Percentiles rank a stretch among this genome's conserved stretches.
Conservation (phyloP, 1,284 basidiomycete genomes). For the Boletus semigastroideus region DNA sequence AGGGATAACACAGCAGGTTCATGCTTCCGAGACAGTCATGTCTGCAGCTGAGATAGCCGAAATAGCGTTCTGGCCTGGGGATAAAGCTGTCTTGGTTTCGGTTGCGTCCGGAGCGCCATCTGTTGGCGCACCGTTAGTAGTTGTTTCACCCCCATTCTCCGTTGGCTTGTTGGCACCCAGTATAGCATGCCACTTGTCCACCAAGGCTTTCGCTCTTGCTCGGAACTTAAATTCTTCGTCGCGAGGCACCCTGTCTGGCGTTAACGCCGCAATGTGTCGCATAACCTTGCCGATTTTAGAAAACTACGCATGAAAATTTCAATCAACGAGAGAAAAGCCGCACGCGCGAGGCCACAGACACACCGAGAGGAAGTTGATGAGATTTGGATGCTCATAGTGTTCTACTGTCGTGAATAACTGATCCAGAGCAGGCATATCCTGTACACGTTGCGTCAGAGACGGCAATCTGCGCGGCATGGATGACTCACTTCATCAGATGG, state of each 20-base stretch:
- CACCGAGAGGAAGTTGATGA: constrained; percentile 81
- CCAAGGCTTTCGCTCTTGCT: constrained; percentile 70
- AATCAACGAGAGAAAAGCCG: constrained; percentile 18
- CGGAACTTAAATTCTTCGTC: constrained; percentile 89
- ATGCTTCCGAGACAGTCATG: constrained; percentile 49
- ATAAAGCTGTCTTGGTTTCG: constrained; percentile 24
- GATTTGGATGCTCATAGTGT: constrained; percentile 78
- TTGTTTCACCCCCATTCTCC: constrained; percentile 35
- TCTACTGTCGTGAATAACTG: constrained; percentile 83
- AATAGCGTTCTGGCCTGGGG: constrained; percentile 29
- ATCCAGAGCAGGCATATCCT: constrained; percentile 83
- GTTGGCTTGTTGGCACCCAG: constrained; percentile 48
- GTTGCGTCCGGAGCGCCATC: constrained; percentile 25
- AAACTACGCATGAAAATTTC: constrained; percentile 48
- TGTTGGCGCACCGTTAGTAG: constrained; percentile 30
- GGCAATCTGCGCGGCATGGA: constrained; percentile 1
- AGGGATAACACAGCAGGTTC: constrained; percentile 14
- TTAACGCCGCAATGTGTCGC: constrained; percentile 84
- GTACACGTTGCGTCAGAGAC: constrained; percentile 9
- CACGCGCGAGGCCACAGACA: constrained; percentile 33
- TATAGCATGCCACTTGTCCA: constrained; percentile 74
- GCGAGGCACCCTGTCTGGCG: constrained; percentile 68
- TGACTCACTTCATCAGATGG: constrained; percentile 48
- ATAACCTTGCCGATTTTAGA: constrained; percentile 99
- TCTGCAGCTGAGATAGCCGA: constrained; percentile 37